Percentiles rank a stretch among this genome's conserved stretches.
phyloP scores from a whole-genome alignment of 2,329 filamentous ascomycete genomes.

The Calycina marina region DNA sequence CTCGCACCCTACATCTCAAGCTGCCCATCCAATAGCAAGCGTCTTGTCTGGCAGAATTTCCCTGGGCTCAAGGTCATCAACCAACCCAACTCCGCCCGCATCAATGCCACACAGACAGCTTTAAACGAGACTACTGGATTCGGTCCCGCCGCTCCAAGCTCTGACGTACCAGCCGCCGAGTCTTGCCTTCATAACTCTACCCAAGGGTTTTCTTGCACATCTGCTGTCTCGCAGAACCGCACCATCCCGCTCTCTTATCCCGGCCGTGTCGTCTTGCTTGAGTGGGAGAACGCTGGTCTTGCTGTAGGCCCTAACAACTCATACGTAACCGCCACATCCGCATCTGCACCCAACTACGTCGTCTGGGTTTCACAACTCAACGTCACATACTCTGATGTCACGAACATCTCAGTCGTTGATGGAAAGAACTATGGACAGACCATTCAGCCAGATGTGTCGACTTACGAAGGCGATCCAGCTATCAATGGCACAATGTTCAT shows the following conservation, averaged over 20 bases:
- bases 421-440: constrained; percentile 30
- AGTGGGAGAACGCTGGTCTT: constrained; percentile 58
- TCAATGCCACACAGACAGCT: constrained; percentile 45
- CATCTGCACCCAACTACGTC: constrained; percentile 47
- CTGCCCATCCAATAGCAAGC: constrained; percentile 59
- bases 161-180: constrained; percentile 25
- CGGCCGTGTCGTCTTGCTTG: constrained; percentile 54
- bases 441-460: constrained; percentile 55
- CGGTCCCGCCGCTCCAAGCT: constrained; percentile 24
- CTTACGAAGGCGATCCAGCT: constrained; percentile 47
- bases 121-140: constrained; percentile 50
- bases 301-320: constrained; percentile 67
- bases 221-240: constrained; percentile 54
- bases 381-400: constrained; percentile 51
- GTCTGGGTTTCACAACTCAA: constrained; percentile 69
- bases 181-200: constrained; percentile 36
- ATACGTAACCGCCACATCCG: constrained; percentile 53
- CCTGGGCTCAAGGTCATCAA: constrained; percentile 57
- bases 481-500: constrained; percentile 72
- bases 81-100: constrained; percentile 58
- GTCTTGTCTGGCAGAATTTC: constrained; percentile 75
- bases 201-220: constrained; percentile 40
- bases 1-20: constrained; percentile 68
- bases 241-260: constrained; percentile 59
- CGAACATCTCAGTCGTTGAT: constrained; percentile 30